A percentile compares a stretch with the other conserved stretches of the same genome.
Evolutionary conservation across 208 protist species (phyloP).

Genomic region (Acanthamoeba lenticulata): DNA sequence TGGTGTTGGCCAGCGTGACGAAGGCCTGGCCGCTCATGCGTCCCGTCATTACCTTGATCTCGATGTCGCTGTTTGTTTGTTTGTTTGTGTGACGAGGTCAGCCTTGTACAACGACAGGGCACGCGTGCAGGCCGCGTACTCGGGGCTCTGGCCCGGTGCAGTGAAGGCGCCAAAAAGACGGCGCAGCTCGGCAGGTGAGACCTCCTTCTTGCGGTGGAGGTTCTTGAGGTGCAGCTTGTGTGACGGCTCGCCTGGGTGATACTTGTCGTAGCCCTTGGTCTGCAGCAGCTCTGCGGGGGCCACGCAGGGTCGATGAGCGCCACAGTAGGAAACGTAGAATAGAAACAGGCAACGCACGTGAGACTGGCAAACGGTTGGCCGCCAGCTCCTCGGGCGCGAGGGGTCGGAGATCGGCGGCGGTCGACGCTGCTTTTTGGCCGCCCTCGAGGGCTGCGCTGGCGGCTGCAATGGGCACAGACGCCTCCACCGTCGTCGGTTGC

Average conservation of each 20-base stretch:
- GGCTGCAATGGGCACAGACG: neutral
- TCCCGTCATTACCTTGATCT: slow-evolving; percentile 8
- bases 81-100: neutral
- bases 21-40: slow-evolving; percentile 33
- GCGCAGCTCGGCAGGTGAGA: neutral
- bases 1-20: slow-evolving; percentile 31
- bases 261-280: slow-evolving; percentile 6
- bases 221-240: slow-evolving; percentile 31
- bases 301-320: neutral
- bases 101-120: neutral
- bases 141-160: neutral
- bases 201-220: neutral
- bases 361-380: neutral
- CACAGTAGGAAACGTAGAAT: neutral
- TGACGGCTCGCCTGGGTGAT: neutral
- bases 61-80: neutral
- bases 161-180: neutral
- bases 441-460: neutral
- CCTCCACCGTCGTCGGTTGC: too few relatives aligned
- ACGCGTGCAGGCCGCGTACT: neutral
- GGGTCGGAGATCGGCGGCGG: neutral
- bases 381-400: neutral
- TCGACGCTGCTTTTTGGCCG: too few relatives aligned
- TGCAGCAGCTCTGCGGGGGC: neutral
- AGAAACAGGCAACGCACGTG: neutral